Conservation (phyloP, 1,284 basidiomycete species). For the Trichosporon coremiiforme region DNA sequence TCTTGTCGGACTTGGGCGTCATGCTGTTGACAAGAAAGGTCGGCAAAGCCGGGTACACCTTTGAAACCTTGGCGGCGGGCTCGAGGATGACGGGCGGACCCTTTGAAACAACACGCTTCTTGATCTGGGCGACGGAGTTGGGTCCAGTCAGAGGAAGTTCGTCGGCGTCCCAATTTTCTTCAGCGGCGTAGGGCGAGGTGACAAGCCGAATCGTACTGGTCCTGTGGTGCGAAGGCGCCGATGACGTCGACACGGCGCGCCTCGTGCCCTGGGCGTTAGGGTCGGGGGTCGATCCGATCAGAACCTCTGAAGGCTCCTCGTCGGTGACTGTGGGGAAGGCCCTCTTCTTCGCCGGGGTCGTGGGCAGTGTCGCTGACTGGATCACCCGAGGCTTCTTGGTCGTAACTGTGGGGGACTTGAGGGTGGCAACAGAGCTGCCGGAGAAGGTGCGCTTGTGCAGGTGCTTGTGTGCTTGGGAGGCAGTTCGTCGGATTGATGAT, state of each 20-base stretch:
- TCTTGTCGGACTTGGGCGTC: constrained; percentile 12
- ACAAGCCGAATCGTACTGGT: constrained; percentile 49
- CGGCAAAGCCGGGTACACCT: neutral
- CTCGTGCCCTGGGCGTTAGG: constrained; percentile 12
- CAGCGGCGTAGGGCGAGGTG: constrained; percentile 37
- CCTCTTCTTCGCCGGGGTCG: constrained; percentile 11
- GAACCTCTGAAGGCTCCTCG: neutral
- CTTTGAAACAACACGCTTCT: constrained; percentile 33
- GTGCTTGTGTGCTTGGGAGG: constrained; percentile 20
- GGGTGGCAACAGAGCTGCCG: constrained; percentile 1
- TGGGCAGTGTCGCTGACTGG: constrained; percentile 2
- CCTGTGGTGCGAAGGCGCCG: constrained; percentile 37
- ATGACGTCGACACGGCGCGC: constrained; percentile 14
- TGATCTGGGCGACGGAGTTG: constrained; percentile 36
- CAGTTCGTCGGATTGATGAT: constrained; percentile 28
- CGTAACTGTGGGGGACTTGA: constrained; percentile 18
- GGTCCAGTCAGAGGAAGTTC: constrained; percentile 43
- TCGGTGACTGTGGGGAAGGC: constrained; percentile 3
- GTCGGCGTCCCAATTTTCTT: constrained; percentile 31
- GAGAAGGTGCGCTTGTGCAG: constrained; percentile 26
- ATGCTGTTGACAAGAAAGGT: neutral
- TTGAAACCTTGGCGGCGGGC: constrained; percentile 9
- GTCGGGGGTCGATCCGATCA: constrained; percentile 6
- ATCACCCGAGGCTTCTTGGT: neutral
- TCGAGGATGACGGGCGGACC: constrained; percentile 8